Conservation (phyloP, 192 early-diverging fungal genomes). For the Coemansia sp. region DNA sequence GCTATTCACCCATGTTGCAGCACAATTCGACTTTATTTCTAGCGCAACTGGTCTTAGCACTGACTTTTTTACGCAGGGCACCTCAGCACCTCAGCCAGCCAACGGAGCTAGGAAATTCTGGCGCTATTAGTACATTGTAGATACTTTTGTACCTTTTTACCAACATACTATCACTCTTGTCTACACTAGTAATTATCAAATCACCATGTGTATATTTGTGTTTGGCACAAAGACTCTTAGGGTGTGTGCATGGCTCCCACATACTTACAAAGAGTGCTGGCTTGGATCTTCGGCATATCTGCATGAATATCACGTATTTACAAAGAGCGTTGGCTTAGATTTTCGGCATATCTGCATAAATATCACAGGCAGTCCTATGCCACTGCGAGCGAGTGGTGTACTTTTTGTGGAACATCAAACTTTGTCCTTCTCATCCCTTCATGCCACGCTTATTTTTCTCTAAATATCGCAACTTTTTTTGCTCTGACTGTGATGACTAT, state of each 20-base stretch:
- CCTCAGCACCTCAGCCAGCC: background rate
- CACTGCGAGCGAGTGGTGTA: background rate
- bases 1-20: slow-evolving; percentile 14
- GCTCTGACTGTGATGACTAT: background rate
- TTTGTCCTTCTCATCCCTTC: background rate
- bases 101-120: background rate
- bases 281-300: no score
- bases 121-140: background rate
- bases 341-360: background rate
- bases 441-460: background rate
- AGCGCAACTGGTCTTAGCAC: slow-evolving; percentile 3
- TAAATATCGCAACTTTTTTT: background rate
- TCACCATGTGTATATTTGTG: background rate
- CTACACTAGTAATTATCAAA: background rate
- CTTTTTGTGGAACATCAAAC: background rate
- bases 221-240: no score
- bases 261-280: no score
- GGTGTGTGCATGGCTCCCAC: no score
- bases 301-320: background rate
- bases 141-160: background rate
- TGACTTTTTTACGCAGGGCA: background rate
- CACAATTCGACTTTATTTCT: slow-evolving; percentile 15
- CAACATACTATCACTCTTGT: background rate
- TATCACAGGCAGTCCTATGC: background rate
- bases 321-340: no score